These are phyloP conservation scores for Besnoitia besnoiti DNA, from an alignment of 169 alveolate species.

Conservation along the genomic window DNA sequence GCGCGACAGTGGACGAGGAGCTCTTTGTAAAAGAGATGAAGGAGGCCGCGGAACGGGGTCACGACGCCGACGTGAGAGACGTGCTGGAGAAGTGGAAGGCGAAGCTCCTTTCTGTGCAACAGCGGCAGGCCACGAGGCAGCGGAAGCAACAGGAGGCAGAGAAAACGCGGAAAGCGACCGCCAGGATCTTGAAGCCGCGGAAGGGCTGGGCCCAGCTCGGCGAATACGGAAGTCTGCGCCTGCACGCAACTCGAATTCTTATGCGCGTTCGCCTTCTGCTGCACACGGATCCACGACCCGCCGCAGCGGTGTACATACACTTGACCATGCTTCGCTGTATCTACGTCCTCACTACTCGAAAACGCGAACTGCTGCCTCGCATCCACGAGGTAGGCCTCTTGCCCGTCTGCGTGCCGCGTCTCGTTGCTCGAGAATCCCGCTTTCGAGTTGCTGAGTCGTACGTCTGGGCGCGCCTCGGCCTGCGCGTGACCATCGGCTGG, in stretches of 20 bases:
- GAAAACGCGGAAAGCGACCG: neutral
- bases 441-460: too few relatives aligned
- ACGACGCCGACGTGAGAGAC: neutral
- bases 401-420: too few relatives aligned
- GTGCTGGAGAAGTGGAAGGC: neutral
- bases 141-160: neutral
- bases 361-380: slow-evolving; percentile 46
- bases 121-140: too few relatives aligned
- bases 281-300: slow-evolving; percentile 7
- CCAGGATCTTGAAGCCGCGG: neutral
- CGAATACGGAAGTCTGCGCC: slow-evolving; percentile 22
- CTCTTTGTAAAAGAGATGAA: neutral
- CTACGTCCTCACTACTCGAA: slow-evolving; percentile 44
- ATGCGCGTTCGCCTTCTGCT: slow-evolving; percentile 36
- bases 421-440: too few relatives aligned
- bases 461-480: too few relatives aligned
- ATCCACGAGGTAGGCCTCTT: slow-evolving; percentile 55
- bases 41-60: neutral
- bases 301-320: slow-evolving; percentile 39
- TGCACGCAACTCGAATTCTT: slow-evolving; percentile 32
- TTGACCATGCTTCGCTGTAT: slow-evolving; percentile 37
- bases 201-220: neutral
- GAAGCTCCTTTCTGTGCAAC: neutral
- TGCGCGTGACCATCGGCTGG: too few relatives aligned
- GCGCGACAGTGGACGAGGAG: neutral